phyloP scores from a whole-genome alignment of 1,284 basidiomycete genomes.

The Pseudozyma sp. region DNA sequence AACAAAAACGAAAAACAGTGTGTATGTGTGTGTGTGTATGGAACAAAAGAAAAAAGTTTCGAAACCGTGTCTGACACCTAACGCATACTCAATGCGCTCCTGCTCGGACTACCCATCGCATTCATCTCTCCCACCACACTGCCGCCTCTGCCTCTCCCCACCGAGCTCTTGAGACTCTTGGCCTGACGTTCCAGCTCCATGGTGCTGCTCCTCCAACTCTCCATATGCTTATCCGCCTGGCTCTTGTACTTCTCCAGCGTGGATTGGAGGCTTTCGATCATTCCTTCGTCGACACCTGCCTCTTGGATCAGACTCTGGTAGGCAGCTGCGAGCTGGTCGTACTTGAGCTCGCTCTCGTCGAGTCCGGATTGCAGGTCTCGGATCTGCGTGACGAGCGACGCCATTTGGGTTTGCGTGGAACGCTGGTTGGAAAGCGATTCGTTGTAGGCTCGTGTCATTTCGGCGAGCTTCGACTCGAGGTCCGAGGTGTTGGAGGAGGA shows the following conservation, averaged over 20 bases:
- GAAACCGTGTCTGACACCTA: background rate
- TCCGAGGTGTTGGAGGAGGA: constrained; percentile 58
- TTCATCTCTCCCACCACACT: constrained; percentile 23
- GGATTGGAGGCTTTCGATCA: constrained; percentile 43
- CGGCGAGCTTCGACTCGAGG: constrained; percentile 76
- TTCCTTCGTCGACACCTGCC: constrained; percentile 49
- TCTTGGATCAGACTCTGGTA: constrained; percentile 48
- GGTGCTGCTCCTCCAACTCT: constrained; percentile 49
- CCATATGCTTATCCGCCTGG: constrained; percentile 57
- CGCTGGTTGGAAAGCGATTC: constrained; percentile 78
- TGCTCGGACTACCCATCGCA: constrained; percentile 16
- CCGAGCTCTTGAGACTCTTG: constrained; percentile 15
- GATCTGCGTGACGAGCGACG: constrained; percentile 83
- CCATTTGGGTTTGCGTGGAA: constrained; percentile 84
- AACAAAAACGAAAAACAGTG: background rate
- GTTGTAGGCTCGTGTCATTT: constrained; percentile 78
- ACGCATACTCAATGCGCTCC: constrained; percentile 21
- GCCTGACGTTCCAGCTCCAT: constrained; percentile 45
- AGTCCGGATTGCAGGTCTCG: constrained; percentile 81
- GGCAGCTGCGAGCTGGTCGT: constrained; percentile 47
- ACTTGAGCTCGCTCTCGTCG: constrained; percentile 78
- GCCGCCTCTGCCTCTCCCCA: constrained; percentile 16
- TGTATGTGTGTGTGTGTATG: background rate
- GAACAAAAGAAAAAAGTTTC: too few species aligned
- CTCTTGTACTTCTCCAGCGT: constrained; percentile 52